Evolutionary conservation across 2,329 filamentous ascomycete species (phyloP).

Genomic region (Aspergillus calidoustus): DNA sequence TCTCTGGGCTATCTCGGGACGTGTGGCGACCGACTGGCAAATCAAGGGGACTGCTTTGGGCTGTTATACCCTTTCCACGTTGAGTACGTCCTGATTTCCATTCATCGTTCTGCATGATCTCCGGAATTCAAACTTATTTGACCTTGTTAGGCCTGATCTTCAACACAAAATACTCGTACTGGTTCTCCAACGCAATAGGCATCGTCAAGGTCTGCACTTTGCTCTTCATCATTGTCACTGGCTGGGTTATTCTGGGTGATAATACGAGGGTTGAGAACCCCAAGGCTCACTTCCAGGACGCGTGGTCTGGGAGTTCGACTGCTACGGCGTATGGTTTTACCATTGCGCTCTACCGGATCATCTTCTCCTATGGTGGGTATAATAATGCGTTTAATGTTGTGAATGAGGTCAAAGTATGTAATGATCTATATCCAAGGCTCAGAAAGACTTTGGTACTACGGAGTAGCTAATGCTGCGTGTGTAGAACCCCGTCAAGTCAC

Average conservation of each 20-base stretch:
- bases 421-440: background rate
- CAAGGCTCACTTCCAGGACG: constrained; percentile 57
- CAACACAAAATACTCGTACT: constrained; percentile 62
- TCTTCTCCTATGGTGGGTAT: constrained; percentile 63
- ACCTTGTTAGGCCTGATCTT: constrained; percentile 47
- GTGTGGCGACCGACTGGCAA: constrained; percentile 62
- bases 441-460: background rate
- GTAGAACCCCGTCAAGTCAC: constrained; percentile 60
- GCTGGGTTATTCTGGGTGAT: constrained; percentile 66
- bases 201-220: constrained; percentile 64
- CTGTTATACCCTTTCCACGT: constrained; percentile 62
- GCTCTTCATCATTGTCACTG: constrained; percentile 65
- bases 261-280: constrained; percentile 58
- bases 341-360: constrained; percentile 62
- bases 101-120: no score
- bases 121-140: no score
- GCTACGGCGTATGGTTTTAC: constrained; percentile 54
- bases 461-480: background rate
- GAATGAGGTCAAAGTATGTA: constrained; percentile 59
- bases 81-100: constrained; percentile 48
- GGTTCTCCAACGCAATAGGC: constrained; percentile 61
- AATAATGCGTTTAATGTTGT: constrained; percentile 66
- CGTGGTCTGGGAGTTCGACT: constrained; percentile 56
- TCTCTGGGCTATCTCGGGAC: constrained; percentile 61
- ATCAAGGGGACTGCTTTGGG: constrained; percentile 69